Evolutionary conservation across 169 alveolate genomes (phyloP).

Genomic region (Theileria parva): DNA sequence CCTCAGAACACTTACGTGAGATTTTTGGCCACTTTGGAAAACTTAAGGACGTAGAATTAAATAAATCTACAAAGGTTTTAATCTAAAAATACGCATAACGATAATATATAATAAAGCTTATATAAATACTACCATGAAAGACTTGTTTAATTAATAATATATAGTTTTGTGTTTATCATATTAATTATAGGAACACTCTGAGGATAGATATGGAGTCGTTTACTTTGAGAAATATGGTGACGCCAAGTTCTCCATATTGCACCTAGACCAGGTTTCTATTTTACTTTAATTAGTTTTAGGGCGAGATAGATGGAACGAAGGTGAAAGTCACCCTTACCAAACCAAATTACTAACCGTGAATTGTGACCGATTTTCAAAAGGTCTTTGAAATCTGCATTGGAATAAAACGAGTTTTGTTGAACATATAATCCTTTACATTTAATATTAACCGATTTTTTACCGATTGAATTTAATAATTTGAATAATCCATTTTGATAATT

Average conservation of each 20-base stretch:
- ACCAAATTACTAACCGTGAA: not conserved
- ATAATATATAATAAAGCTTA: not conserved
- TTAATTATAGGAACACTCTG: not conserved
- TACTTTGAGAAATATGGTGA: slow-evolving; percentile 32
- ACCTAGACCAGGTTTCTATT: slow-evolving; percentile 46
- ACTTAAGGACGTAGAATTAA: slow-evolving; percentile 14
- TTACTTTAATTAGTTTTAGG: slow-evolving; percentile 24
- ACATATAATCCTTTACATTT: not conserved
- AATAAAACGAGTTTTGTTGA: not conserved
- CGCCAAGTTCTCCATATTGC: slow-evolving; percentile 30
- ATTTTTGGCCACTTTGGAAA: slow-evolving; percentile 58
- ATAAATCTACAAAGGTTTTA: slow-evolving; percentile 12
- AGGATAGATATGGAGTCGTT: slow-evolving; percentile 19
- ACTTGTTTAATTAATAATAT: too few relatives aligned
- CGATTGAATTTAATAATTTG: not conserved
- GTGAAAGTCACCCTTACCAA: slow-evolving; percentile 19
- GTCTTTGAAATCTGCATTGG: not conserved
- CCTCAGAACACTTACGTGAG: slow-evolving; percentile 52
- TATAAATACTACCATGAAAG: not conserved
- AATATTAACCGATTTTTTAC: not conserved
- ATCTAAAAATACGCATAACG: not conserved
- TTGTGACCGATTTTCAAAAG: not conserved
- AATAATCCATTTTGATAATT: not conserved
- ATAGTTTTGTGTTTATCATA: not conserved
- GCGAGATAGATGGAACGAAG: slow-evolving; percentile 57